Evolutionary conservation across 805 yeast species (phyloP), one percentile per base, ranked within the genome.

Genomic region (Wickerhamiella hasegawae): DNA sequence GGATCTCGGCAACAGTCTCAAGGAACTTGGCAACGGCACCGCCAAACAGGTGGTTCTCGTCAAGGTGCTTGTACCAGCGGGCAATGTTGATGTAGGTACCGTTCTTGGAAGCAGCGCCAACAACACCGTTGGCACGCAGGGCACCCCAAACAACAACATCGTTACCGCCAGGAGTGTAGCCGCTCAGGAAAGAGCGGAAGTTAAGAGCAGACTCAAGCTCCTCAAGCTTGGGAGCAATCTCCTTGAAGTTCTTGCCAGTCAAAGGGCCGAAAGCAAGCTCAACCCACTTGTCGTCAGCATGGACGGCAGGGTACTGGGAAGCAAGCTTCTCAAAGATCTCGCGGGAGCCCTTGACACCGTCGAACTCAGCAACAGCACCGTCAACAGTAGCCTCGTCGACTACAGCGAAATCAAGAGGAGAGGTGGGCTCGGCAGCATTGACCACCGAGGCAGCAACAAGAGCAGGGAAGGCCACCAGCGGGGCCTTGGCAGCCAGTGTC

Each of bases 81-180:
- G 94, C 72, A 45, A 87, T 70, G 60, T 87, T 87, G 55, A 74
- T 66, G 63, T 78, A 83, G 25, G 76, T 78, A 35, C 76, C 81
- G 60, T 73, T 79, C 64, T 83, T 85, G 58, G 84, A 69, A 44
- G 82, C 77, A 14, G 94, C 80, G 18, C 90, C 94, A 66, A 85
- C 81, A 55, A 87, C 76, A 36, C 93, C 83, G 57, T 90, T 87
- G 43, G 94, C 81, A 62, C 96, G 74, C 47, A 87, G 65, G 33
- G 78, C 81, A 58, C 96, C 96, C 96, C 96, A 87, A 16, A 79
- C 66, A 12, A 87, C 80, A 41, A 83, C 65, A 59, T 87, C 98
- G 35, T 93, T 90, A 30, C 74, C 57, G 11, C 92, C 63, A 42
- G 68, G 61, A n/a, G 62, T 45, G 58, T 73, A 67, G 27, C 90